Base-by-base conservation (phyloP, 805 yeast species). In the Kodamaea lidongshanica region DNA sequence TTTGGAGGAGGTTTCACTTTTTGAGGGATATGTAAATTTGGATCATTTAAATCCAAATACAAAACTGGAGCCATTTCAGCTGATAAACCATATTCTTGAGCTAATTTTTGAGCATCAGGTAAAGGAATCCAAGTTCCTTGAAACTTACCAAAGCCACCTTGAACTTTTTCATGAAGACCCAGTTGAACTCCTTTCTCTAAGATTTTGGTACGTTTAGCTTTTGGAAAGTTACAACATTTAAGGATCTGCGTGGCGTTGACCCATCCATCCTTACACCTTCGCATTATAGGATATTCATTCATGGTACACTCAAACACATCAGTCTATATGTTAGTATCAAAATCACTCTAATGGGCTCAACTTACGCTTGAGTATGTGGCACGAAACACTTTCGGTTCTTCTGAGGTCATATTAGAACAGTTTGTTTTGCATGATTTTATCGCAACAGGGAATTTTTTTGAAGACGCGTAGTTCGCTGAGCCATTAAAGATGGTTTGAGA, bases 61-160 rank as follows among this genome's bases (percentile, higher is more conserved):
- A 65, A 46, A 12, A 64, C 68, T 2, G 70, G 70, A 5, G 66
- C 67, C 34, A 49, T 41, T 23, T 59, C 67, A 3, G 61, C 52
- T 3, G 61, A 45, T 9, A 63, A 52, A 4, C 64, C 64, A 40
- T 63, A 61, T 25, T 48, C 57, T n/a, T 48, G 45, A 6, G 71
- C 70, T 33, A 64, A 48, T 27, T 52, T 43, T 28, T 50, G 58
- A 1, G 95, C 96, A 28, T 83, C 74, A 5, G 69, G 75, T 39
- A 84, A 57, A 0, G 96, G 96, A 6, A 88, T 88, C 96, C 96
- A 88, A 2, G 96, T 88, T 11, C 96, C 96, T 56, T 89, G 97
- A 56, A 87, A 89, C 50, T 88, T 79, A 32, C 97, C 97, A 52
- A 87, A 88, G 3, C 97, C 97, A 39, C 97, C 97, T 56, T 88